Percentiles rank a stretch among this genome's conserved stretches.
Conservation (phyloP, 306 rosid species). For the Pterocarpus santalinus region DNA sequence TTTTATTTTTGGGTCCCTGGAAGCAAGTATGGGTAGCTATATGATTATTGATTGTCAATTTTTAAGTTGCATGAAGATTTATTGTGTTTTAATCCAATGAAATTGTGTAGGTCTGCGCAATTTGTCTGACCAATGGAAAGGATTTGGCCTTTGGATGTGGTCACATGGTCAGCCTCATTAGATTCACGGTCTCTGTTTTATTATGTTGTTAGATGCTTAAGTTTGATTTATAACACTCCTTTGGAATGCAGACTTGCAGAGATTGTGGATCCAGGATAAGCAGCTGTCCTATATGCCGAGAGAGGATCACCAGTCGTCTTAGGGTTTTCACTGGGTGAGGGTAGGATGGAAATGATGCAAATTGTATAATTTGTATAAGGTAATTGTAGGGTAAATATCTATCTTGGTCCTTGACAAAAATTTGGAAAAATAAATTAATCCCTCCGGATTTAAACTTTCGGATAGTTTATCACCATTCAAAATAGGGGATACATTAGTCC, state of each 20-base stretch:
- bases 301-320: constrained; percentile 73
- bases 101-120: constrained; percentile 70
- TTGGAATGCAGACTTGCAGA: constrained; percentile 71
- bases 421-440: no score
- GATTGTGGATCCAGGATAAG: constrained; percentile 79
- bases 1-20: not conserved
- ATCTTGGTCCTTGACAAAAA: no score
- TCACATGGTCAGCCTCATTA: constrained; percentile 76
- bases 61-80: constrained; percentile 21
- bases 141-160: constrained; percentile 90
- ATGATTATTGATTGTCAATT: not conserved
- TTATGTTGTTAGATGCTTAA: not conserved
- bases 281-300: constrained; percentile 79
- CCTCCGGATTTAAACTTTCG: no score
- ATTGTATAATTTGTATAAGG: not conserved
- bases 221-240: constrained; percentile 26
- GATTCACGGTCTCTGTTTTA: not conserved
- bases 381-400: no score
- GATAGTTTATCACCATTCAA: no score
- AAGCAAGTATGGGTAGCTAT: not conserved
- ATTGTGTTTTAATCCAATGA: constrained; percentile 31
- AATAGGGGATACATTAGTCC: no score
- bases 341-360: constrained; percentile 8
- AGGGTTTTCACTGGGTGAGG: constrained; percentile 71
- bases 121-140: constrained; percentile 75